A percentile compares a stretch with the other conserved stretches of the same genome.
phyloP scores from a whole-genome alignment of 805 yeast species.

The Ogataea henricii region DNA sequence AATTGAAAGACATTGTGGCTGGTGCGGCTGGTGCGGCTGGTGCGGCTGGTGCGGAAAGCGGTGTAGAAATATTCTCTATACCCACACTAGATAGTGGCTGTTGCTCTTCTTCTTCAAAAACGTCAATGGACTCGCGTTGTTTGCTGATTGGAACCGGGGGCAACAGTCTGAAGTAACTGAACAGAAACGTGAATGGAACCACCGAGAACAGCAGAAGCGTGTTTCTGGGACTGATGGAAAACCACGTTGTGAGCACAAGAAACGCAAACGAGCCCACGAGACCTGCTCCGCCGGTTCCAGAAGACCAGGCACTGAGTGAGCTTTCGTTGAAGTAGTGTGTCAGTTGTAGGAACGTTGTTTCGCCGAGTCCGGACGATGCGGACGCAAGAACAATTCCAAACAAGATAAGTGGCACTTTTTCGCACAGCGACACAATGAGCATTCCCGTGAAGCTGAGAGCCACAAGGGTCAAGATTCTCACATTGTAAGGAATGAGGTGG shows the following conservation, averaged over 20 bases:
- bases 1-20: not conserved
- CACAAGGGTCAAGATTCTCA: constrained; percentile 57
- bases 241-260: constrained; percentile 69
- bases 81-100: not conserved
- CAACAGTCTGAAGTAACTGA: constrained; percentile 30
- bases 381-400: constrained; percentile 81
- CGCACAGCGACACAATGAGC: constrained; percentile 58
- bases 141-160: constrained; percentile 18
- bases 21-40: not conserved
- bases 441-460: constrained; percentile 69
- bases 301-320: constrained; percentile 82
- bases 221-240: constrained; percentile 53
- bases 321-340: constrained; percentile 68
- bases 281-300: constrained; percentile 98
- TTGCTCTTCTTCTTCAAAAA: constrained; percentile 1
- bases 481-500: constrained; percentile 60
- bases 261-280: constrained; percentile 75
- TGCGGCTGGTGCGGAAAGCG: not conserved
- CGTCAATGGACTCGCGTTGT: not conserved
- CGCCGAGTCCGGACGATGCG: constrained; percentile 86
- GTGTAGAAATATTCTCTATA: not conserved
- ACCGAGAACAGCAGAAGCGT: constrained; percentile 59
- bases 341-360: constrained; percentile 80
- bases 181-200: constrained; percentile 32
- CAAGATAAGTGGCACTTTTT: constrained; percentile 43